These are phyloP conservation scores for Lepidium didymum DNA, from an alignment of 345 rosid genomes.

Conservation along the genomic window DNA sequence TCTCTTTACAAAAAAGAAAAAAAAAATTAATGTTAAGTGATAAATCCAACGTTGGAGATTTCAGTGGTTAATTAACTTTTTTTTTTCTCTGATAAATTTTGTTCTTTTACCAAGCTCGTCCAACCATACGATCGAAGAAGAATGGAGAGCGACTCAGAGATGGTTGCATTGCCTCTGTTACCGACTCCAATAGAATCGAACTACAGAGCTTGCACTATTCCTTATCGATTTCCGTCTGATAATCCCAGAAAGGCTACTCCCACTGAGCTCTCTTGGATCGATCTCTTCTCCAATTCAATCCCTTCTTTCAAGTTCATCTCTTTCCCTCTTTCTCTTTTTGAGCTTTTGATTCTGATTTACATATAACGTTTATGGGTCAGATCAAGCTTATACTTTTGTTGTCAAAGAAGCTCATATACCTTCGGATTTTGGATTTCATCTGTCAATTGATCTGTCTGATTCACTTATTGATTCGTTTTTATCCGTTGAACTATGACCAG, in stretches of 20 bases:
- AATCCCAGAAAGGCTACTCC: constrained; percentile 77
- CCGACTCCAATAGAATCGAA: constrained; percentile 66
- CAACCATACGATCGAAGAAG: background rate
- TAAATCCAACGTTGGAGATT: no score
- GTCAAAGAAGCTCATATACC: background rate
- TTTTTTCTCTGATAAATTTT: no score
- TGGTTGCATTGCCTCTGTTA: constrained; percentile 83
- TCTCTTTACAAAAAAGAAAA: no score
- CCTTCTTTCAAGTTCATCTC: constrained; percentile 72
- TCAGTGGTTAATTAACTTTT: no score
- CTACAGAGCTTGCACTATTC: constrained; percentile 86
- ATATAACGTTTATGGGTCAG: background rate
- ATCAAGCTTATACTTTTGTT: constrained; percentile 6
- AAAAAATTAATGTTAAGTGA: no score
- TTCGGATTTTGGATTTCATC: background rate
- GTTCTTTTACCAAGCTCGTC: no score
- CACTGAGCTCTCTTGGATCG: constrained; percentile 83
- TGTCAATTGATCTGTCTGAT: background rate
- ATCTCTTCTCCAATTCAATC: constrained; percentile 79
- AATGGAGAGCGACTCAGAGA: constrained; percentile 86
- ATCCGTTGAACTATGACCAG: background rate
- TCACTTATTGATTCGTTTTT: background rate
- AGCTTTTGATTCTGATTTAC: background rate
- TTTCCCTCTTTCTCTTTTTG: background rate
- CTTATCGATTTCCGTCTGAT: constrained; percentile 90